A percentile compares a stretch with the other conserved stretches of the same genome.
phyloP scores from a whole-genome alignment of 2,329 filamentous ascomycete genomes.

The Juglanconis oblonga region DNA sequence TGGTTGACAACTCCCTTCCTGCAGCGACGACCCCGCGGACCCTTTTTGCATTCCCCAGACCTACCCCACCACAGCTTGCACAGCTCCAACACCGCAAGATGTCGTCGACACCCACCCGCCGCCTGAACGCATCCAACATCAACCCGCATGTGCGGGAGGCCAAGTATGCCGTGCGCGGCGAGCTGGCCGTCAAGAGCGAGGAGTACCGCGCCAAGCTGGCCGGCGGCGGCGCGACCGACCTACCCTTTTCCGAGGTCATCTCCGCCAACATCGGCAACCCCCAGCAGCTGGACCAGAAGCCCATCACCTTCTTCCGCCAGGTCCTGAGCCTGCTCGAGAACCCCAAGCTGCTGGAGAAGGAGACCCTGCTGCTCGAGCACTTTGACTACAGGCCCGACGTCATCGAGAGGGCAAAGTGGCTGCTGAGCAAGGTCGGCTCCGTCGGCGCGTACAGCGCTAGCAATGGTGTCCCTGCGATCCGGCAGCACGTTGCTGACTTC shows the following conservation, averaged over 20 bases:
- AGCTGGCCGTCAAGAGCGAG: conserved; percentile 91
- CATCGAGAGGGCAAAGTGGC: conserved; percentile 74
- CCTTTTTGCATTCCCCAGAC: not conserved
- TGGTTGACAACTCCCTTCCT: conserved; percentile 4
- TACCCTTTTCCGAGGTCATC: conserved; percentile 90
- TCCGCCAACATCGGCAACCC: conserved; percentile 99
- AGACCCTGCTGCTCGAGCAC: conserved; percentile 69
- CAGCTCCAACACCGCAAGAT: conserved; percentile 28
- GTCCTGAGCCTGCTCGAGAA: conserved; percentile 92
- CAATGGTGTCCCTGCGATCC: conserved; percentile 80
- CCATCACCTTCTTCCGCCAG: conserved; percentile 98
- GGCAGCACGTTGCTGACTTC: conserved; percentile 87
- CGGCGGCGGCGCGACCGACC: conserved; percentile 48
- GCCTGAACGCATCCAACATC: conserved; percentile 80
- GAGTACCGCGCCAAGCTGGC: conserved; percentile 75
- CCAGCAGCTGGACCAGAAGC: conserved; percentile 98
- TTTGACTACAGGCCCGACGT: conserved; percentile 91
- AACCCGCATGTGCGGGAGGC: conserved; percentile 84
- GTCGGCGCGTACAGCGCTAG: conserved; percentile 97
- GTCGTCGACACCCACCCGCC: conserved; percentile 35
- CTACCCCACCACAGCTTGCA: conserved; percentile 17
- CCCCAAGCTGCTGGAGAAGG: conserved; percentile 76
- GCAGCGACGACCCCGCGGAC: conserved; percentile 13
- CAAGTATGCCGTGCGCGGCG: conserved; percentile 94
- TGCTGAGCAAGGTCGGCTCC: conserved; percentile 80